phyloP scores from a whole-genome alignment of 345 rosid species.

The Xanthoceras sorbifolium region DNA sequence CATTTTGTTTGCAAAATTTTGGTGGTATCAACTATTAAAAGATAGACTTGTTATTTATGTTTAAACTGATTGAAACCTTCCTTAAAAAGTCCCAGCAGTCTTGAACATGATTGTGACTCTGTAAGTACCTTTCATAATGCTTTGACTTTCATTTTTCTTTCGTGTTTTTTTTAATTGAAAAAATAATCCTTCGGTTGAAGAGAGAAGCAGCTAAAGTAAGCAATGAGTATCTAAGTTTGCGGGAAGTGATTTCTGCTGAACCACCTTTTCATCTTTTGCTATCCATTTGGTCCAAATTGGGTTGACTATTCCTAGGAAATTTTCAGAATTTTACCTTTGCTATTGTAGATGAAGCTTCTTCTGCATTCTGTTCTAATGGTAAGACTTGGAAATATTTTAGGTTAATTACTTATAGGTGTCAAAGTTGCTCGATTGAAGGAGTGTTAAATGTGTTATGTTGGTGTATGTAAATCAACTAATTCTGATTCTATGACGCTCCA shows the following conservation, averaged over 20 bases:
- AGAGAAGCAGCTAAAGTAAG: conserved; percentile 6
- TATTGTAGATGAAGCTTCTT: neutral
- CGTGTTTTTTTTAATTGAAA: neutral
- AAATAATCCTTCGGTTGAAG: neutral
- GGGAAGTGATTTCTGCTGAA: neutral
- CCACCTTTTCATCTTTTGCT: neutral
- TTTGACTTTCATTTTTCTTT: neutral
- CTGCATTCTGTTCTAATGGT: neutral
- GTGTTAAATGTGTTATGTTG: neutral
- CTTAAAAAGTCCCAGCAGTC: neutral
- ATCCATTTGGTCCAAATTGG: neutral
- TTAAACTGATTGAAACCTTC: neutral
- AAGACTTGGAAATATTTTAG: neutral
- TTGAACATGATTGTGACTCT: neutral
- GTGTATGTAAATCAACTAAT: neutral
- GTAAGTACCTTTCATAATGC: neutral
- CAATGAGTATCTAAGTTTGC: neutral
- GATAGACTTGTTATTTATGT: neutral
- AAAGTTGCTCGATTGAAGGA: neutral
- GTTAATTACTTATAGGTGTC: neutral
- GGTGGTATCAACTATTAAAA: neutral
- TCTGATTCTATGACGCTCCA: neutral
- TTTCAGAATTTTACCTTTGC: neutral
- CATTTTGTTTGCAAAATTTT: neutral
- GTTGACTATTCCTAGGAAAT: neutral